phyloP scores from a whole-genome alignment of 1,284 basidiomycete genomes.

The Malassezia sympodialis region DNA sequence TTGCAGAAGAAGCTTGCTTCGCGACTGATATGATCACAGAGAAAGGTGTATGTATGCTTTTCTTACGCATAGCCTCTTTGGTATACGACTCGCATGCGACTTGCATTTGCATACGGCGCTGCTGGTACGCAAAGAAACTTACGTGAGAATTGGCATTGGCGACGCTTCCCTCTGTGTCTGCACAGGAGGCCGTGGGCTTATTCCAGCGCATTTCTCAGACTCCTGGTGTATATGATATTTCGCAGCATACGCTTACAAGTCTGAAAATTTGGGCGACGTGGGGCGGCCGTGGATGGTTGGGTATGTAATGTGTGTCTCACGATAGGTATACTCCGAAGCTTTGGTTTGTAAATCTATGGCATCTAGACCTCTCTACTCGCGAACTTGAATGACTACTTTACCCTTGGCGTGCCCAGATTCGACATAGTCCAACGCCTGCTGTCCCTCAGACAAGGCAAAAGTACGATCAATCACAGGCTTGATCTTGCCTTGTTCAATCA shows the following conservation, averaged over 20 bases:
- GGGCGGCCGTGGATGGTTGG: conserved; percentile 18
- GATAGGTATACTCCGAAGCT: conserved; percentile 14
- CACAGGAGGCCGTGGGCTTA: background rate
- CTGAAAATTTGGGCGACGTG: conserved; percentile 10
- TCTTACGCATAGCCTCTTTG: background rate
- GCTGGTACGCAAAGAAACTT: conserved; percentile 5
- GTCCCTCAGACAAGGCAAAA: background rate
- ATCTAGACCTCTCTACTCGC: background rate
- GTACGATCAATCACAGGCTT: background rate
- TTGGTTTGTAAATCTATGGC: background rate
- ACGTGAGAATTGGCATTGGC: conserved; percentile 6
- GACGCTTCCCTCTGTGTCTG: background rate
- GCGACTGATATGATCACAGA: conserved; percentile 2
- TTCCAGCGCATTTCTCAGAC: conserved; percentile 3
- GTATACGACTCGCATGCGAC: conserved; percentile 6
- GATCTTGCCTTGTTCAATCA: background rate
- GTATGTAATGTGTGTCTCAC: conserved; percentile 1
- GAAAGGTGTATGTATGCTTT: background rate
- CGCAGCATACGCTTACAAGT: background rate
- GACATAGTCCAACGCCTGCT: background rate
- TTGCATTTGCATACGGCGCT: conserved; percentile 10
- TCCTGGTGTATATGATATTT: background rate
- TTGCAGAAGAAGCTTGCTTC: conserved; percentile 6
- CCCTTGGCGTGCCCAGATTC: background rate
- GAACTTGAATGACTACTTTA: background rate